Base-by-base conservation (phyloP, 345 rosid genomes). In the Pseudoturritis turrita region DNA sequence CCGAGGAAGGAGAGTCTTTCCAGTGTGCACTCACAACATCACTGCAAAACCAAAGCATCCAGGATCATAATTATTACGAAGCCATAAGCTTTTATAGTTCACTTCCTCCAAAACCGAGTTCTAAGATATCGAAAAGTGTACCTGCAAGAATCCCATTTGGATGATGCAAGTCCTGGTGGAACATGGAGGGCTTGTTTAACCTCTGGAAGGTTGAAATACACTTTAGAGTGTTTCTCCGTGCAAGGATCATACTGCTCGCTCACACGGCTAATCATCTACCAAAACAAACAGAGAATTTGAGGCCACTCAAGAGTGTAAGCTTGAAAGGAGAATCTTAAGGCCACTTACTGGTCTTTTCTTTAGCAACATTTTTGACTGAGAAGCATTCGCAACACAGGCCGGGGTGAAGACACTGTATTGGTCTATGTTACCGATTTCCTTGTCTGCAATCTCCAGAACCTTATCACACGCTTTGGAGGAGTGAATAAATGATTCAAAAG, bases 141-240 rank as follows among this genome's bases (percentile, higher is more conserved):
- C 98, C 84, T 94, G 97, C 97, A 94, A 21, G 96, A 88, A 2
- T 84, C 95, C 98, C 98, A 91, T 76, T 83, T 85, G 56, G 81
- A 59, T 54, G 95, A 87, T 58, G 91, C 91, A 75, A 80, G 63
- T 76, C 84, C 81, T 58, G 86, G 65, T 52, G 79, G 71, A 78
- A 89, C 95, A 78, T 94, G 90, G 68, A 94, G 90, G 8, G 97
- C 89, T 62, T 68, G 64, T 64, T 88, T 92, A 80, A 94, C 98
- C 77, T 85, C 95, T 43, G 89, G 95, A 39, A 31, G 84, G 80
- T 89, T 94, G 84, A 94, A 94, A 76, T 91, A 94, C n/a, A 80
- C 74, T 55, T 47, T 79, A 10, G 96, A 84, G 70, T 94, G 92
- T 72, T 81, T 75, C 80, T 94, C 98, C 0, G 98, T 89, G 83